Evolutionary conservation across 768 basidiomycete genomes (phyloP), one percentile per base, ranked within the genome.

Genomic region (Leccinellum albellum): DNA sequence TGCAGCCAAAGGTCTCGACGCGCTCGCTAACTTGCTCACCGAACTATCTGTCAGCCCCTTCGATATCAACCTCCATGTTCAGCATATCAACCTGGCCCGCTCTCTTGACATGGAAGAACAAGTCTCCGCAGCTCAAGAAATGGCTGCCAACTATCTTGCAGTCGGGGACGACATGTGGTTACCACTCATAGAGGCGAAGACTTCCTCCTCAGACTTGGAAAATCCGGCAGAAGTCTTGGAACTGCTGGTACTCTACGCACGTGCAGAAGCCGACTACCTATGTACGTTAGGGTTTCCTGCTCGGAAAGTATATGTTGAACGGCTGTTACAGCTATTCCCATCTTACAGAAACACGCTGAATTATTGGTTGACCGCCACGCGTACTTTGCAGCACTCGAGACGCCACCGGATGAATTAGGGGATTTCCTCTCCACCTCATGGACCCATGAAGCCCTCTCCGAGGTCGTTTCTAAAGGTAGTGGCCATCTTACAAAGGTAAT

Each of bases 201-300:
- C 78, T 49, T 67, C 74, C n/a, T 63, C 75, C 1, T 75, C 78
- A 2, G 75, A 87, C 60, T 54, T 87, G 21, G 75, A 83, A n/a
- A 80, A 80, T 2, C 67, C 72, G 17, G 75, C 79, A 47, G 83
- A 81, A 8, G 73, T 82, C 21, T 63, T 80, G 45, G 83, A 84
- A 46, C 65, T 92, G 40, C 70, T 91, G 56, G 76, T 78, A 15
- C 64, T 88, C 37, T 93, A 86, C 68, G 72, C 75, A 37, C 79
- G 79, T 33, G 91, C 92, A 21, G 87, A 87, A 64, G 73, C 68
- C 10, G 92, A 94, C 64, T 93, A 92, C 70, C 69, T 93, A 33
- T 93, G 92, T 93, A 70, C 66, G 90, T 79, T 29, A 46, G 51
- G 50, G 45, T 51, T 32, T 53, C n/a, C 46, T 50, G 47, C 37